These are phyloP conservation scores for Aspergillus nidulans DNA, from an alignment of 495 filamentous ascomycete species.

Conservation along the genomic window DNA sequence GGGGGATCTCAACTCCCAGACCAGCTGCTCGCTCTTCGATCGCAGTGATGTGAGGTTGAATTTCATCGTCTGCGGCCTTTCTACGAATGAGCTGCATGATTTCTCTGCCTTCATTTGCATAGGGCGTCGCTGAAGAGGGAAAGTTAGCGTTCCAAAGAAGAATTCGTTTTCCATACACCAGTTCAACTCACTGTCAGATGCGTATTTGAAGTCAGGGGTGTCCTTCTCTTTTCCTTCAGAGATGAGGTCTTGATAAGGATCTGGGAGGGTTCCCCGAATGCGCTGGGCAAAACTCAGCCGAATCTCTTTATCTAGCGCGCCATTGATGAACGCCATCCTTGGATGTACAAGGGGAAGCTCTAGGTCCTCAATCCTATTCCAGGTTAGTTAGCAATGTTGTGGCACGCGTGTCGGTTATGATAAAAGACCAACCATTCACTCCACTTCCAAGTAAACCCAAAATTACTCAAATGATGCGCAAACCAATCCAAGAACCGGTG, in stretches of 20 bases:
- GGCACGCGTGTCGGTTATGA: no score
- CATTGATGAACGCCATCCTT: conserved; percentile 86
- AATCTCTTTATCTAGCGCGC: conserved; percentile 93
- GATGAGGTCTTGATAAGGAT: conserved; percentile 78
- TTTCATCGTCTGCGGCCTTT: conserved; percentile 77
- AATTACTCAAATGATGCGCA: conserved; percentile 95
- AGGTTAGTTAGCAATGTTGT: conserved; percentile 9
- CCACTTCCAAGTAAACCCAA: conserved; percentile 99
- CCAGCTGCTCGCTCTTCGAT: conserved; percentile 73
- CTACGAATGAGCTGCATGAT: conserved; percentile 72
- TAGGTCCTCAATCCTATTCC: conserved; percentile 70
- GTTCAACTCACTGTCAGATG: conserved; percentile 61
- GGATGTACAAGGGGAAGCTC: conserved; percentile 72
- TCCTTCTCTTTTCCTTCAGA: conserved; percentile 87
- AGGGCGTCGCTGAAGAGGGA: conserved; percentile 63
- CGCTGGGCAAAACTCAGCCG: conserved; percentile 93
- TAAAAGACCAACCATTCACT: conserved; percentile 70
- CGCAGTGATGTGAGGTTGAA: conserved; percentile 67
- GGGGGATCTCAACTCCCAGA: conserved; percentile 61
- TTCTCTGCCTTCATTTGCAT: conserved; percentile 72
- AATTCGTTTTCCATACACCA: neutral
- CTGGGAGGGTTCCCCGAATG: conserved; percentile 88
- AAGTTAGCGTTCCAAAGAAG: neutral
- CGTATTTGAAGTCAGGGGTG: conserved; percentile 89
- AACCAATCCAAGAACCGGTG: conserved; percentile 97